Base-by-base conservation (phyloP, 1,139 yeast genomes). In the Magnusiomyces starmeri region DNA sequence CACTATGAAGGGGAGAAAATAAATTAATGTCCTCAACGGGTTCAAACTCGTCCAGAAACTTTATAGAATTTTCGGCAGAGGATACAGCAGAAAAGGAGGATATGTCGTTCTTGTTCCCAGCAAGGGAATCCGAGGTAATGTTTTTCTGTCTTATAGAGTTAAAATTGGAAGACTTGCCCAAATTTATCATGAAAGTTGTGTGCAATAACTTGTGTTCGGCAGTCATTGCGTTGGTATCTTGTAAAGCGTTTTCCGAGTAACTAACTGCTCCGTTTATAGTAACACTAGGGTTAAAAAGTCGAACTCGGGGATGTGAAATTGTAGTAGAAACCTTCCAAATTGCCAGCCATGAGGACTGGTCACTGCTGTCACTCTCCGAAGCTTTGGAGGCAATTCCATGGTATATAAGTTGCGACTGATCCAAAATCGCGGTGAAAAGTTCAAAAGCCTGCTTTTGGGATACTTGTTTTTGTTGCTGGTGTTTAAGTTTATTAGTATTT, bases 231-330 rank as follows among this genome's bases (percentile, higher is more conserved):
- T 45, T 32, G 2, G 32, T 42, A 9, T 44, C 22, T 2, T 48
- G 43, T 3, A 42, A 6, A 14, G 29, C 42, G 21, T 25, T 22
- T n/a, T 22, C 24, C n/a, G 41, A 32, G 7, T 41, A 41, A 32
- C n/a, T 32, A 10, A 32, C 37, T 4, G 46, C 27, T 4, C 39
- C 53, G 35, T 40, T 48, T 24, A 50, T 43, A 6, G 44, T 53
- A 14, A 51, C 53, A 14, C 52, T 51, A 4, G 67, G 65, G 27
- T 53, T 56, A 14, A 53, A 50, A 27, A 64, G 57, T 25, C 67
- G 53, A 22, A 61, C 59, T 21, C 66, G 52, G 1, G 67, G 66
- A 47, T 64, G 66, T 18, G 59, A 60, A 7, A 64, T 55, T 9
- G 62, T 61, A 2, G 62, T 53, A 9, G 52, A 46, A 2, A 62